Evolutionary conservation across 192 early-diverging fungal genomes (phyloP).

Genomic region (Coemansia sp.): DNA sequence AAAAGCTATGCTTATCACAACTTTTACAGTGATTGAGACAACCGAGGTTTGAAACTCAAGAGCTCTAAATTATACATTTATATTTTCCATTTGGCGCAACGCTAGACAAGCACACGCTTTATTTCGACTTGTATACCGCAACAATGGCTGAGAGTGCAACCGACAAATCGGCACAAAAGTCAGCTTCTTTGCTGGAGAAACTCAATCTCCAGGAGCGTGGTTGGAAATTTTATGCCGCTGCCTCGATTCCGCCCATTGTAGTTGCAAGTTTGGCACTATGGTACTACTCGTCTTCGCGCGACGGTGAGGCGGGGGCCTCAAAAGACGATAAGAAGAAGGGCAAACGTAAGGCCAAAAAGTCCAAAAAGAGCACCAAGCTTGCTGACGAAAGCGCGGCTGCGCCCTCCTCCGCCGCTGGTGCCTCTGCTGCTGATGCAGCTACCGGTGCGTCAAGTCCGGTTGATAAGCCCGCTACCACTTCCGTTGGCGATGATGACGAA

Average conservation of each 20-base stretch:
- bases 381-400: conserved; percentile 18
- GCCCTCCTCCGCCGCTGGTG: not conserved
- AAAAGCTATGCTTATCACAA: too few relatives aligned
- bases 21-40: too few relatives aligned
- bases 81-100: not conserved
- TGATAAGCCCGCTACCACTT: conserved; percentile 17
- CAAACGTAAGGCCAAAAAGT: conserved; percentile 33
- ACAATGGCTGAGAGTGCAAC: conserved; percentile 29
- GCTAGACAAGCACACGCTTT: not conserved
- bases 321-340: conserved; percentile 49
- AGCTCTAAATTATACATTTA: not conserved
- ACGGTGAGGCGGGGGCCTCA: conserved; percentile 10
- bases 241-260: conserved; percentile 61
- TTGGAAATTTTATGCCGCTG: conserved; percentile 73
- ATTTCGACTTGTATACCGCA: not conserved
- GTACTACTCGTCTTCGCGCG: conserved; percentile 58
- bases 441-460: not conserved
- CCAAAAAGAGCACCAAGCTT: conserved; percentile 24
- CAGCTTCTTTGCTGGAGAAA: conserved; percentile 44
- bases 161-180: conserved; percentile 35
- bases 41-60: too few relatives aligned
- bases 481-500: conserved; percentile 33
- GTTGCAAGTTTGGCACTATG: conserved; percentile 67
- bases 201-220: conserved; percentile 50
- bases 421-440: conserved; percentile 10